Base-by-base conservation (phyloP, 345 rosid genomes). In the Populus tremula region DNA sequence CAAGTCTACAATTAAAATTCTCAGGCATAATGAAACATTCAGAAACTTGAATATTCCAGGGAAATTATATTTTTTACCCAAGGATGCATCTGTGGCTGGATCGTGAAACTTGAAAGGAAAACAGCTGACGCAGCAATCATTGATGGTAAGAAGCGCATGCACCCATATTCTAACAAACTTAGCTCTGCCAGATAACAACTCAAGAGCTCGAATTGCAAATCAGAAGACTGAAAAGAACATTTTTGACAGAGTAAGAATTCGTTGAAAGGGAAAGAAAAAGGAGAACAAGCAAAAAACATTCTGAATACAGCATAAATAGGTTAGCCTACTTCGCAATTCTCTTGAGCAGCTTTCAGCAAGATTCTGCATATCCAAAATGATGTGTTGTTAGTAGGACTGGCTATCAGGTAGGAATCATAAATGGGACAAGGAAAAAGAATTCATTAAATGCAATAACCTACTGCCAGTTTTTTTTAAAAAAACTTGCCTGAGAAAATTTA, bases 101-200 rank as follows among this genome's bases (percentile, higher is more conserved):
- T 56, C 2, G 69, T 67, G 70, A 71, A 72, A 67, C 77, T 77
- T 54, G 80, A 39, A 20, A 81, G 50, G 29, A 76, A 81, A 45
- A 81, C 72, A 43, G 74, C 77, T 17, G 83, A 81, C 21, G 83
- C 83, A 67, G 83, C 83, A 54, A 81, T 47, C 0, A 76, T 12
- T 16, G 83, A 81, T 33, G 83, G 80, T 35, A 77, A 68, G 69
- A 76, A 81, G 50, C 35, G 65, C 31, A 81, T 18, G 68, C 73
- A 67, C 10, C 9, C 33, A 53, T 81, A 81, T 9, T 76, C 83
- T 25, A 72, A 23, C 54, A 76, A 73, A 49, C 80, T 71, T 68
- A 76, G 49, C 56, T 81, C 83, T 11, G 77, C 79, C 16, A 80
- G 79, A 71, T 70, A 80, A 43, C 76, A 70, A 31, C 79, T 39